Percentiles rank a stretch among this genome's conserved stretches.
Evolutionary conservation across 148 eudicot species (phyloP).

Genomic region (Heliosperma pusillum): DNA sequence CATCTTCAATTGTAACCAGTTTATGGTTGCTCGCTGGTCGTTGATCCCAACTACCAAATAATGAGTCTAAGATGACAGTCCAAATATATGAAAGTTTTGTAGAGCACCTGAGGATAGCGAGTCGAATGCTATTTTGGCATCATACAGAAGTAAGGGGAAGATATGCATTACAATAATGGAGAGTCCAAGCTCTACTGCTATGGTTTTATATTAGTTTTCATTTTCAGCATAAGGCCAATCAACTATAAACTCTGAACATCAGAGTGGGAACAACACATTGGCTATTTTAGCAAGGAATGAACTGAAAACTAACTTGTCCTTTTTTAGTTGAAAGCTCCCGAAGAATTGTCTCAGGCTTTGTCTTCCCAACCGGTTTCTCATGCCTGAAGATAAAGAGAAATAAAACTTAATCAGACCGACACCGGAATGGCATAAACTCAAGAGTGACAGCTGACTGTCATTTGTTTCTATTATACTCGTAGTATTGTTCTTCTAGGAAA

Average conservation of each 20-base stretch:
- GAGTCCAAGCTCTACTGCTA: background rate
- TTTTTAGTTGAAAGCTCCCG: slow-evolving; percentile 94
- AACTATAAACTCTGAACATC: background rate
- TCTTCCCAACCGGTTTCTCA: slow-evolving; percentile 90
- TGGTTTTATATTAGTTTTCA: background rate
- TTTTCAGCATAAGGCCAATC: background rate
- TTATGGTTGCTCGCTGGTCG: background rate
- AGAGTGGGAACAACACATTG: background rate
- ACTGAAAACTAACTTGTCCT: slow-evolving; percentile 65
- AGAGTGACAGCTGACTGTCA: too few relatives aligned
- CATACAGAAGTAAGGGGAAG: background rate
- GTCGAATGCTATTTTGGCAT: background rate
- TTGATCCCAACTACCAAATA: background rate
- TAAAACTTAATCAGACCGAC: slow-evolving; percentile 12
- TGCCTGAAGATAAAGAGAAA: slow-evolving; percentile 44
- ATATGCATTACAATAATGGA: background rate
- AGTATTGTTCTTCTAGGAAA: background rate
- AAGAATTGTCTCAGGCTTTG: slow-evolving; percentile 94
- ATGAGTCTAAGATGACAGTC: too few relatives aligned
- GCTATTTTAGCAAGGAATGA: slow-evolving; percentile 1
- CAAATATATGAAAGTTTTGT: too few relatives aligned
- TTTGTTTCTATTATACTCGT: background rate
- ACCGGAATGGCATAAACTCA: background rate
- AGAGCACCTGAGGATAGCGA: background rate
- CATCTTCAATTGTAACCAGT: background rate